Evolutionary conservation across 2,329 filamentous ascomycete species (phyloP).

Genomic region (Daldinia sp.): DNA sequence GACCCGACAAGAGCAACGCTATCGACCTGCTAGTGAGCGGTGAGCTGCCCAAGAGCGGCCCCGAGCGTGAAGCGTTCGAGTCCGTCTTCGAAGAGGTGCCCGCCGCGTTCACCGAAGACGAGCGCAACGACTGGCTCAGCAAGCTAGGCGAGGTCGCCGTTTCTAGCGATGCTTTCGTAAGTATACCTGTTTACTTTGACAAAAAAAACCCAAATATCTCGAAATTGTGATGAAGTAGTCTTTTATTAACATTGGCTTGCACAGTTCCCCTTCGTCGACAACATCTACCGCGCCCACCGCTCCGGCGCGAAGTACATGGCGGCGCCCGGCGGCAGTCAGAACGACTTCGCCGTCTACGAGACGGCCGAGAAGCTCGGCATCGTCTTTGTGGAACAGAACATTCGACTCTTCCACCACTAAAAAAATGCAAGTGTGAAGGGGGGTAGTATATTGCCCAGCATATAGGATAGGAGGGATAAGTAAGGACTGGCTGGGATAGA

Average conservation of each 20-base stretch:
- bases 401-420: slow-evolving; percentile 95
- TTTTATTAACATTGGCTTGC: slow-evolving; percentile 43
- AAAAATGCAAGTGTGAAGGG: not conserved
- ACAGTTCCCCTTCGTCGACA: slow-evolving; percentile 99
- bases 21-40: slow-evolving; percentile 96
- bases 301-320: slow-evolving; percentile 97
- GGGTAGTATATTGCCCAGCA: slow-evolving; percentile 2
- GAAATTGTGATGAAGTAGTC: not conserved
- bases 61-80: slow-evolving; percentile 89
- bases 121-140: slow-evolving; percentile 86
- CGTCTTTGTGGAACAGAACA: slow-evolving; percentile 94
- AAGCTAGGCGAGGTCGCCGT: slow-evolving; percentile 86
- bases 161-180: slow-evolving; percentile 94
- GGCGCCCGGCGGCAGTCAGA: slow-evolving; percentile 90
- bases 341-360: slow-evolving; percentile 83
- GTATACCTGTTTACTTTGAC: slow-evolving; percentile 53
- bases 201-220: not conserved
- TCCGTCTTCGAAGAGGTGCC: slow-evolving; percentile 91
- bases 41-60: slow-evolving; percentile 83
- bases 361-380: slow-evolving; percentile 93
- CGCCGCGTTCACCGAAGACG: slow-evolving; percentile 81
- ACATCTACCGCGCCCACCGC: slow-evolving; percentile 89
- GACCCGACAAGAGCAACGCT: slow-evolving; percentile 96
- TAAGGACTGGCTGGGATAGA: slow-evolving; percentile 22
- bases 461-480: slow-evolving; percentile 5